Base-by-base conservation (phyloP, 345 rosid species). In the Euclidium syriacum region DNA sequence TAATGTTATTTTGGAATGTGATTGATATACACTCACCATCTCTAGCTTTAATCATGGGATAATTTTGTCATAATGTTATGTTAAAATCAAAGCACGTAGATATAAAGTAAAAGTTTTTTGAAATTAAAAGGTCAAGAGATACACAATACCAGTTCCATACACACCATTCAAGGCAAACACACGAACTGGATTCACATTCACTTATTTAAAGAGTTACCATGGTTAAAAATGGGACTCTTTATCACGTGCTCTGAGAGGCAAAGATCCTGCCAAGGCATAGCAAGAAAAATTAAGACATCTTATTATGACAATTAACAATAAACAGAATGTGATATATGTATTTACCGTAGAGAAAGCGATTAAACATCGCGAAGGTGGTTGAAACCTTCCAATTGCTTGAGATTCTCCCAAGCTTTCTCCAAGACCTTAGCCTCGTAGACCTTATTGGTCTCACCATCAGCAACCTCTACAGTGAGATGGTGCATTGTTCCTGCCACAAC, bases 371-470 rank as follows among this genome's bases (percentile, higher is more conserved):
- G 87, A 29, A 82, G 32, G 23, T 67, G 83, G 73, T 78, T 82
- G 79, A 92, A 92, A 6, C 78, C 85, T 62, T 87, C 85, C 61
- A 89, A 72, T 78, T 87, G 76, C 78, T 82, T 89, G 75, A 85
- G 88, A 29, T 92, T 71, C 78, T 74, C 15, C 98, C 98, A 92
- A n/a, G 84, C 84, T 76, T 92, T 89, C 78, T 70, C 95, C 96
- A 94, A 81, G 36, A 92, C 79, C 78, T 92, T 87, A 52, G 95
- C 98, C 78, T 89, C 89, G 54, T 82, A 92, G 34, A 79, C 47
- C 70, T 92, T 83, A 32, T 68, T 74, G 58, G 73, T 55, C 25
- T 73, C 86, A 3, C 96, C 94, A 20, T 92, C 91, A 1, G 53
- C 68, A 6, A 75, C 98, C 81, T 87, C 96, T 44, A 92, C 7